Base-by-base conservation (phyloP, 257 asterid genomes). In the Anisodus tanguticus region DNA sequence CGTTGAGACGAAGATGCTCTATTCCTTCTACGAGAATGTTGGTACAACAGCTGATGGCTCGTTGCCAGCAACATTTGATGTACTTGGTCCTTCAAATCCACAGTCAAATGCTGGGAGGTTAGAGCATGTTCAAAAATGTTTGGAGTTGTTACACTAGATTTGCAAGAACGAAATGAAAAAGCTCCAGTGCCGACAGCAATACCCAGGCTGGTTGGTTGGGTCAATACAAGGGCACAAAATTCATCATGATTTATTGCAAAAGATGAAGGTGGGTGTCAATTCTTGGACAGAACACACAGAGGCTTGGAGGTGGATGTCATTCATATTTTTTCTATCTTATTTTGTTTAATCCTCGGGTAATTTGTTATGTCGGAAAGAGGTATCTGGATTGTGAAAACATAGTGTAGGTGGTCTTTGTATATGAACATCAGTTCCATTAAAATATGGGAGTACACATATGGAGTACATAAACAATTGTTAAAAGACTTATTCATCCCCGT, bases 1-100 rank as follows among this genome's bases (percentile, higher is more conserved):
- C 41, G 85, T 85, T 86, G 83, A 83, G 84, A 53, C 4, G 13
- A 31, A 31, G 31, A 15, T 77, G 49, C 66, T 53, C 31, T 77
- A 77, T 77, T 53, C 31, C 49, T 53, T 53, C 0, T 3, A 53
- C 8, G 31, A 31, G 15, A 8, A 53, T 54, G 64, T 77, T 77
- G 82, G 66, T 31, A 53, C 82, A 8, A 53, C 82, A 77, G 35
- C 66, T 15, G 16, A 77, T 77, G 4, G 16, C 51, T 31, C 8
- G 66, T 53, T 2, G 4, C 49, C 35, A 4, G 66, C 47, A 10
- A 53, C 64, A 53, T 53, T 26, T 76, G 49, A 12, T 76, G 64
- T 49, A 47, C 80, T 22, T 22, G 80, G 22, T 49, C 62, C 81
- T 3, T 51, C 64, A 13, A 55, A 31, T 59, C 43, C 49, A 31